phyloP scores from a whole-genome alignment of 2,329 filamentous ascomycete genomes.

The Ophiostoma triangulosporum region DNA sequence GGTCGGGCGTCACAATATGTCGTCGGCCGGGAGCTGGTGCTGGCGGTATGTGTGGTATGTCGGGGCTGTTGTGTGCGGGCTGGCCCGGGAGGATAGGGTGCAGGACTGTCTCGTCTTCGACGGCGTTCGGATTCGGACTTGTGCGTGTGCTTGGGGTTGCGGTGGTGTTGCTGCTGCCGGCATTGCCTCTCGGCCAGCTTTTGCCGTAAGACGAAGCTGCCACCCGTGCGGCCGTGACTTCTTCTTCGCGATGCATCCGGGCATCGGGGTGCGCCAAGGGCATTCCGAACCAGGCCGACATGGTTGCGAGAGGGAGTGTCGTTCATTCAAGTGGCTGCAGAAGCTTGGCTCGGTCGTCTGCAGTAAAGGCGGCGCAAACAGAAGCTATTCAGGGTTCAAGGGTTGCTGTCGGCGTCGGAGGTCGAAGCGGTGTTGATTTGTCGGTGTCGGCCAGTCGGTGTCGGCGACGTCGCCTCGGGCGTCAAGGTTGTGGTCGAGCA shows the following conservation, averaged over 20 bases:
- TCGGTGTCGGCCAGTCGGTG: not conserved
- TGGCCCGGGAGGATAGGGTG: slow-evolving; percentile 1
- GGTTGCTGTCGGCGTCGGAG: not conserved
- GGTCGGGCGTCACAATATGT: slow-evolving; percentile 43
- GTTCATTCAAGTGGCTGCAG: not conserved
- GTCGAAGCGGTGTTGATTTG: too few species aligned
- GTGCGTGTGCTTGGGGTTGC: not conserved
- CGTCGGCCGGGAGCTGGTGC: slow-evolving; percentile 21
- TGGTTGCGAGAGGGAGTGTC: not conserved
- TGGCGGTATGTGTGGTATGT: not conserved
- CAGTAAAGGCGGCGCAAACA: not conserved
- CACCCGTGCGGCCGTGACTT: slow-evolving; percentile 3
- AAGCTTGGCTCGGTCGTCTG: not conserved
- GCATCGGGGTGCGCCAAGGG: slow-evolving; percentile 1
- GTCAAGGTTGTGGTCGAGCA: not conserved
- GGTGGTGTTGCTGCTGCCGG: not conserved
- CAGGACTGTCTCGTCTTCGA: slow-evolving; percentile 1
- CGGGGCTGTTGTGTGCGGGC: not conserved
- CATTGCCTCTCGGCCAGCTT: not conserved
- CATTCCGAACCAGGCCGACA: slow-evolving; percentile 9
- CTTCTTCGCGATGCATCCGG: slow-evolving; percentile 5
- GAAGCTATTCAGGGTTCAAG: not conserved
- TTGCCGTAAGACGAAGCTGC: not conserved
- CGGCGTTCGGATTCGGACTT: not conserved
- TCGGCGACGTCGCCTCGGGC: not conserved